phyloP scores from a whole-genome alignment of 78 protist species.

The Guillardia theta region DNA sequence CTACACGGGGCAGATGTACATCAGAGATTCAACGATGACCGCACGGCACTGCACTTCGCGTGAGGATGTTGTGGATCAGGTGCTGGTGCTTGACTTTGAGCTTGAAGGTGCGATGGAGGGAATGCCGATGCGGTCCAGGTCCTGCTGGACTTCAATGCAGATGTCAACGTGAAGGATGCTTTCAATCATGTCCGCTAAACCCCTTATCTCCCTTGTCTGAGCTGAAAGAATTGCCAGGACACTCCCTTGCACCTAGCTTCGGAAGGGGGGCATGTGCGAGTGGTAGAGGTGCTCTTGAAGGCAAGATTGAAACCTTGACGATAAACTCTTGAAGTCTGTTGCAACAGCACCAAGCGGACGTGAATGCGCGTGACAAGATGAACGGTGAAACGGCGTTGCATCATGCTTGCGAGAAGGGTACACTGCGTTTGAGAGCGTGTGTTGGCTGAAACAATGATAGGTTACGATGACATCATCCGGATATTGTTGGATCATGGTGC shows the following conservation, averaged over 20 bases:
- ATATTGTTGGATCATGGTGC: background rate
- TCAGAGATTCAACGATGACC: constrained; percentile 6
- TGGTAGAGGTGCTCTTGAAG: background rate
- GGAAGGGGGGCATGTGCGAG: background rate
- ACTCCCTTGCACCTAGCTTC: background rate
- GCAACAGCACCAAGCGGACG: background rate
- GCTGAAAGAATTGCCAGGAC: background rate
- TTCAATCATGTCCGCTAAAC: background rate
- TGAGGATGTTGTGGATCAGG: background rate
- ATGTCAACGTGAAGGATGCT: background rate
- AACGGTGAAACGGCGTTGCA: background rate
- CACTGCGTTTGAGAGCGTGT: too few relatives aligned
- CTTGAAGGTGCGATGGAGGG: background rate
- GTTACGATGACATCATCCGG: background rate
- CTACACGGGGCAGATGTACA: background rate
- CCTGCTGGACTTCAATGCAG: background rate
- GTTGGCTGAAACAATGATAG: too few relatives aligned
- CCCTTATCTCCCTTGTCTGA: background rate
- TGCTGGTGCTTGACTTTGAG: background rate
- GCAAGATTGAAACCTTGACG: background rate
- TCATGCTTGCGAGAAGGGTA: background rate
- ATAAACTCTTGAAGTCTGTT: too few relatives aligned
- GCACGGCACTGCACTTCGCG: constrained; percentile 9
- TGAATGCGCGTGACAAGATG: background rate
- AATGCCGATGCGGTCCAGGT: background rate